phyloP scores from a whole-genome alignment of 805 yeast genomes.

The Candida sithepensis region DNA sequence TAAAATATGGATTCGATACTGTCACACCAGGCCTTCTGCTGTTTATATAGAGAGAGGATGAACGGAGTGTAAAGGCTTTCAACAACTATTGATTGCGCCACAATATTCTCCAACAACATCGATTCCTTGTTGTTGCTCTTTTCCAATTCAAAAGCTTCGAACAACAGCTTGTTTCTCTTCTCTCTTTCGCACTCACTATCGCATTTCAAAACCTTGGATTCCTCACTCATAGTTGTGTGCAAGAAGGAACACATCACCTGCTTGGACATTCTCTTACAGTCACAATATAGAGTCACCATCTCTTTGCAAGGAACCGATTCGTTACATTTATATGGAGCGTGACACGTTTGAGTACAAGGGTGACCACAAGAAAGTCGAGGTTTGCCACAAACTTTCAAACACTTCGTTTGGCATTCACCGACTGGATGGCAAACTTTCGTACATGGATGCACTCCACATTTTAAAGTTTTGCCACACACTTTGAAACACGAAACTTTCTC shows the following conservation, averaged over 20 bases:
- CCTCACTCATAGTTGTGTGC: conserved; percentile 13
- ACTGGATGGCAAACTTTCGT: conserved; percentile 49
- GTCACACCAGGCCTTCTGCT: conserved; percentile 67
- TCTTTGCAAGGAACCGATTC: conserved; percentile 51
- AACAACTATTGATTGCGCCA: conserved; percentile 21
- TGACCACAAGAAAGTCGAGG: conserved; percentile 62
- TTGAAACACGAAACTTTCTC: conserved; percentile 65
- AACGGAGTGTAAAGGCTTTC: conserved; percentile 43
- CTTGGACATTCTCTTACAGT: conserved; percentile 55
- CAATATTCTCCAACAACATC: conserved; percentile 13
- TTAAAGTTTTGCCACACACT: conserved; percentile 49
- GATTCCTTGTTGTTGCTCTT: conserved; percentile 9
- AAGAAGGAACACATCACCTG: conserved; percentile 47
- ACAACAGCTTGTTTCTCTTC: conserved; percentile 57
- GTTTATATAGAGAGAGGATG: conserved; percentile 43
- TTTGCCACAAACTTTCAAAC: conserved; percentile 58
- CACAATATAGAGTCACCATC: conserved; percentile 49
- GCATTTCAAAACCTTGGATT: conserved; percentile 50
- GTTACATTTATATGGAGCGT: conserved; percentile 49
- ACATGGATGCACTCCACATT: conserved; percentile 52
- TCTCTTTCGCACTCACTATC: conserved; percentile 64
- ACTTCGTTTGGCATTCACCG: conserved; percentile 57
- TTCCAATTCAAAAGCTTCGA: conserved; percentile 51
- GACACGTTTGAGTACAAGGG: conserved; percentile 61
- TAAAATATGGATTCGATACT: conserved; percentile 54